Base-by-base conservation (phyloP, 176 grass and related monocot species). In the Triticum dicoccoides region DNA sequence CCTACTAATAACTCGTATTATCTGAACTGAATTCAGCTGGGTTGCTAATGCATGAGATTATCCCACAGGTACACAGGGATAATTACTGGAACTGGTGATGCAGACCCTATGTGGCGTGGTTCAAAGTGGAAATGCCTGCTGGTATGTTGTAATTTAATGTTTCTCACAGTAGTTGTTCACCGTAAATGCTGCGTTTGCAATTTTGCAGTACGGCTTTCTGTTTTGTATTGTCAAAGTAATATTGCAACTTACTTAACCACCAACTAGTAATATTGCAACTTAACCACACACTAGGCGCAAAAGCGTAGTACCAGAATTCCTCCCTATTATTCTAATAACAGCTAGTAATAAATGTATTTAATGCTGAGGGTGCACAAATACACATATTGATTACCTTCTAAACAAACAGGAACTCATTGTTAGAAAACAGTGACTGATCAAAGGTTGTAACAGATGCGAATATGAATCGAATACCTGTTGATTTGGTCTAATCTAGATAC, bases 91-190 rank as follows among this genome's bases (percentile, higher is more conserved):
- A 84, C 84, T 47, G 56, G 90, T 2, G 94, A 96, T 24, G 54
- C 87, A 1, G 94, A 99, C 42, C 90, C 94, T 83, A 82, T 92
- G 73, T 99, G 97, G 97, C 89, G 82, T 87, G 85, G 89, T 89
- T 99, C 97, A 9, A 99, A 94, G 83, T 99, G 97, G 97, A 96
- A 90, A 91, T 94, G 92, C 88, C 77, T 99, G 75, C 79, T 90
- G 92, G 97, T 99, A 89, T 39, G 47, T 2, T 3, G 3, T 27
- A 20, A 42, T 85, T 29, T 54, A n/a, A 2, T 83, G 8, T 8
- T 54, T 86, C 14, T 49, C 24, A 38, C 8, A 27, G 65, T 83
- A 15, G n/a, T 75, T 35, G 12, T 69, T 88, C 4, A 24, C 23
- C 15, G 45, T 25, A 73, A 58, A 11, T 54, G n/a, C 5, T 44